Conservation (phyloP, 1,284 basidiomycete genomes). For the Cutaneotrichosporon curvatum region DNA sequence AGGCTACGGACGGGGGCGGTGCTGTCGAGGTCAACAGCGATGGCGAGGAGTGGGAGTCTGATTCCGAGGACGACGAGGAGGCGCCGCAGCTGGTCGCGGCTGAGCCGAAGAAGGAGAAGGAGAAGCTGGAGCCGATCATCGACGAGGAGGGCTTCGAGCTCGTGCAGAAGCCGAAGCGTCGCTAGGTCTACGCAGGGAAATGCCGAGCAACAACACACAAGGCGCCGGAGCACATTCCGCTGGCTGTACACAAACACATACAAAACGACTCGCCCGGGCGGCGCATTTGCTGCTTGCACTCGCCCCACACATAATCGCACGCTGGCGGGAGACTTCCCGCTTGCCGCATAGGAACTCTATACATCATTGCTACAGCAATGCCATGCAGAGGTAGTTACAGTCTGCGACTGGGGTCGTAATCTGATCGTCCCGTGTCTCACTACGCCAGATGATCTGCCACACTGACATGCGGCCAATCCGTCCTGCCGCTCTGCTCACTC, state of each 20-base stretch:
- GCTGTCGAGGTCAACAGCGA: constrained; percentile 50
- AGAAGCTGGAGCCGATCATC: constrained; percentile 58
- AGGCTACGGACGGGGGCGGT: constrained; percentile 21
- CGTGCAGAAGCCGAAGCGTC: constrained; percentile 58
- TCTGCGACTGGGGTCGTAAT: too few relatives aligned
- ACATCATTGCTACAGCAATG: neutral
- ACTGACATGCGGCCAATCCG: neutral
- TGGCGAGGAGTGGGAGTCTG: constrained; percentile 51
- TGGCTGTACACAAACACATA: too few relatives aligned
- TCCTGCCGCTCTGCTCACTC: neutral
- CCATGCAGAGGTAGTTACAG: neutral
- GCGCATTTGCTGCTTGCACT: too few relatives aligned
- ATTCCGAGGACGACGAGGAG: constrained; percentile 48
- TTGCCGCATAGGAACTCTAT: neutral
- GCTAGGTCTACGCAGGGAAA: too few relatives aligned
- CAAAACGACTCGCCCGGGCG: too few relatives aligned
- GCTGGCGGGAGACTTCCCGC: too few relatives aligned
- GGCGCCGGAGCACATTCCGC: too few relatives aligned
- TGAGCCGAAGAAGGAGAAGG: constrained; percentile 37
- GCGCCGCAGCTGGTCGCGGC: constrained; percentile 54
- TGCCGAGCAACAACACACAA: neutral
- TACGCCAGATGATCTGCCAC: too few relatives aligned
- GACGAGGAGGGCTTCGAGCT: constrained; percentile 83
- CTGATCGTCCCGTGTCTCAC: too few relatives aligned
- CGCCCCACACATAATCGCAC: too few relatives aligned